Evolutionary conservation across 2,329 filamentous ascomycete genomes (phyloP), one percentile per base, ranked within the genome.

Genomic region (Alternaria metachromatica): DNA sequence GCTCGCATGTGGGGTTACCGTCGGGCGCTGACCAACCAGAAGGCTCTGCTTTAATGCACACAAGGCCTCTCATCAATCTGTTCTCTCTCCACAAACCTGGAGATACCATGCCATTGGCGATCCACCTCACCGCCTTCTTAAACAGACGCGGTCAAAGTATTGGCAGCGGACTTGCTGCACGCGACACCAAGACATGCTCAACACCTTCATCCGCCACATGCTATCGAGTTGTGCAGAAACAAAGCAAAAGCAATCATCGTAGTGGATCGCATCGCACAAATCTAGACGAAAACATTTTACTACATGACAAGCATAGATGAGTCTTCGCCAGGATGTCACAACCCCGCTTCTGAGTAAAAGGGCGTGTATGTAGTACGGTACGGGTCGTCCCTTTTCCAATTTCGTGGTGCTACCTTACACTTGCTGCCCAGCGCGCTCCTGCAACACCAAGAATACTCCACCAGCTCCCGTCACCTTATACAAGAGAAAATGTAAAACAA

Each of bases 51-150:
- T 33, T 41, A 12, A 63, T 60, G 58, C 62, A 66, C 43, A 44
- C 44, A 54, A 65, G 46, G 65, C 62, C 50, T 55, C 61, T 64
- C 65, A 55, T 64, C 65, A 54, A 30, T 53, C 30, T 63, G 44
- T 55, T 28, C 28, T 33, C 37, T 62, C 58, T 61, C 57, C 65
- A 61, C 55, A 62, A 60, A 63, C 60, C 60, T 66, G 61, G 58
- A 63, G 60, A 63, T 26, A 46, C 50, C 41, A 60, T 63, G 25
- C 30, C 23, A 48, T 50, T 33, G 9, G 49, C 49, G 33, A 45
- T 26, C 26, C 50, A 60, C 45, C 56, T 43, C 60, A 48, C 50
- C 45, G 33, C 26, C 44, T 44, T n/a, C 25, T 43, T 23, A 10
- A 10, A 9, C 41, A 21, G 18, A 28, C 46, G n/a, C 8, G 13